phyloP scores from a whole-genome alignment of 164 flowering plant genomes.

The Aristolochia californica region DNA sequence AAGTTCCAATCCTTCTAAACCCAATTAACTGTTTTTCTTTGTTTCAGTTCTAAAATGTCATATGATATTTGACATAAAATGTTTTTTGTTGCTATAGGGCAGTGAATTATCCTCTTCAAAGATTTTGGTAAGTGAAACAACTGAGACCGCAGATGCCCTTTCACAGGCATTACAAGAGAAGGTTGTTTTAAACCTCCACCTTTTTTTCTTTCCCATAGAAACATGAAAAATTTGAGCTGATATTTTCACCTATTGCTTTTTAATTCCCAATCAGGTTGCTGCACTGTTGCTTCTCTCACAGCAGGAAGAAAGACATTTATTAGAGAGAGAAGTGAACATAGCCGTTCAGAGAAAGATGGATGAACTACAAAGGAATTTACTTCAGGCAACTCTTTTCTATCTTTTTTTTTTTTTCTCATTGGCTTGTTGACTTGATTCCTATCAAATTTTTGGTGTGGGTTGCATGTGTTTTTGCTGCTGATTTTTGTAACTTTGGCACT shows the following conservation, averaged over 20 bases:
- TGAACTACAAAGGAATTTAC: constrained; percentile 80
- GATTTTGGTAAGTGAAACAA: constrained; percentile 10
- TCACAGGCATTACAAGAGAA: constrained; percentile 83
- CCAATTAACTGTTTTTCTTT: too few species aligned
- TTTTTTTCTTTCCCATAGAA: too few species aligned
- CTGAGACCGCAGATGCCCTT: constrained; percentile 51
- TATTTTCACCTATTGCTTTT: neutral
- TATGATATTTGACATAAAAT: neutral
- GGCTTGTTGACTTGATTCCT: too few species aligned
- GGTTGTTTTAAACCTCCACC: constrained; percentile 25
- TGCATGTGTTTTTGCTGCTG: too few species aligned
- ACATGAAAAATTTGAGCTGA: too few species aligned
- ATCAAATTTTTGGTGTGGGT: too few species aligned
- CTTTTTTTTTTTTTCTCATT: too few species aligned
- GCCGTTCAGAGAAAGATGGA: constrained; percentile 68
- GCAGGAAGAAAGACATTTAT: constrained; percentile 85
- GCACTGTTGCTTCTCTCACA: constrained; percentile 76
- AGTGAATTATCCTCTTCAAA: constrained; percentile 5
- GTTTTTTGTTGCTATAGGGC: neutral
- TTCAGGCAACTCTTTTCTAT: constrained; percentile 37
- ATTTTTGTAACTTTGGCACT: too few species aligned
- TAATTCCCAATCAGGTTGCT: constrained; percentile 40
- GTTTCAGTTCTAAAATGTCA: too few species aligned
- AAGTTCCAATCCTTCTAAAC: too few species aligned
- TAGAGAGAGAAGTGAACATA: constrained; percentile 72